phyloP scores from a whole-genome alignment of 2,329 filamentous ascomycete species.

The Exophiala sp. region DNA sequence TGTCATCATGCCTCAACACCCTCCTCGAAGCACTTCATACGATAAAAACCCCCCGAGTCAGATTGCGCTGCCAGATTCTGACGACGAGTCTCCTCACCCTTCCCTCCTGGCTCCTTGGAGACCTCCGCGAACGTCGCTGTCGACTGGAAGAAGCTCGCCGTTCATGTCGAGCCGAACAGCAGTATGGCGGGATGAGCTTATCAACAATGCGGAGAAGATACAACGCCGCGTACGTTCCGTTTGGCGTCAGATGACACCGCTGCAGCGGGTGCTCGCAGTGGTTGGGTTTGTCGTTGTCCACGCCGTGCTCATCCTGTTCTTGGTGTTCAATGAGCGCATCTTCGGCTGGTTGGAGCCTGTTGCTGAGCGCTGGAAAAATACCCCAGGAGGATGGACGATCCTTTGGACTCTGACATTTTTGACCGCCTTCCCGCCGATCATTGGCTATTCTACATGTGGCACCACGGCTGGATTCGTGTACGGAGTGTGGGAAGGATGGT shows the following conservation, averaged over 20 bases:
- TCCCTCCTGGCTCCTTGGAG: constrained; percentile 48
- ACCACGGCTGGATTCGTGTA: constrained; percentile 66
- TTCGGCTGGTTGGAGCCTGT: constrained; percentile 68
- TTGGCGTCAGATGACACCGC: constrained; percentile 40
- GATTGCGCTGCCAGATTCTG: constrained; percentile 28
- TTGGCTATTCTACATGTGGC: constrained; percentile 76
- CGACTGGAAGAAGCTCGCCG: constrained; percentile 38
- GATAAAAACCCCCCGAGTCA: constrained; percentile 11
- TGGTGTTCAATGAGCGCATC: constrained; percentile 73
- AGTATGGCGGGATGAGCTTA: constrained; percentile 35
- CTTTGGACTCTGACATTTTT: constrained; percentile 69
- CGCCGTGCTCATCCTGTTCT: constrained; percentile 58
- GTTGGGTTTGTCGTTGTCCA: constrained; percentile 47
- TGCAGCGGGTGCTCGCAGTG: constrained; percentile 58
- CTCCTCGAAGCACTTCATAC: background rate
- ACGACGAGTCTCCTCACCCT: constrained; percentile 26
- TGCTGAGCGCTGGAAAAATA: constrained; percentile 68
- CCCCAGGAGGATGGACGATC: constrained; percentile 65
- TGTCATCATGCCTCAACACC: background rate
- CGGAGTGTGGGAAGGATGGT: constrained; percentile 69
- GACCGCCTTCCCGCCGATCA: constrained; percentile 77
- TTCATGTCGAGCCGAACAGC: constrained; percentile 33
- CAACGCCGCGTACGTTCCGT: constrained; percentile 33
- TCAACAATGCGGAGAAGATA: constrained; percentile 35
- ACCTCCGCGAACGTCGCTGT: constrained; percentile 35